Evolutionary conservation across 1,284 basidiomycete species (phyloP), one percentile per base, ranked within the genome.

Genomic region (Puccinia novopanici): DNA sequence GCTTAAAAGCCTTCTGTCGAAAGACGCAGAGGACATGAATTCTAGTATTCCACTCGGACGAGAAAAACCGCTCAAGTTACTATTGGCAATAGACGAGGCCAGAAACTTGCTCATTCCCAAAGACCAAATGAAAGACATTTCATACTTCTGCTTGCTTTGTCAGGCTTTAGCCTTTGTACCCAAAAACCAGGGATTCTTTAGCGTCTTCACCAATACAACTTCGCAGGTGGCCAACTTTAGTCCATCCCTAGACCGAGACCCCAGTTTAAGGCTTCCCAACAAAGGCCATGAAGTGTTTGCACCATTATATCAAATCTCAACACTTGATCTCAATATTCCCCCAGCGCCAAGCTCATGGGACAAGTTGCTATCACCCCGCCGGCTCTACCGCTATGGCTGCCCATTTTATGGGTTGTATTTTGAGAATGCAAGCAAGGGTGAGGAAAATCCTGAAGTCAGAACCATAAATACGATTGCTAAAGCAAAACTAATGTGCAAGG

Each of bases 331-430:
- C 13, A 27, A 50, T 52, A 42, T 54, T 27, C 48, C 68, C 12
- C 13, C 37, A 52, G 17, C 15, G 22, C 68, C 50, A 3, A 52
- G 10, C 27, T 71, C 45, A 30, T 54, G 68, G 50, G 15, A 54
- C 19, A 48, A 71, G 3, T 54, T 71, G 50, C 13, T 71, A 54
- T 71, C 30, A 50, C 30, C 68, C 27, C 19, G 34, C 34, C 50
- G 68, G 17, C 50, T 71, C 15, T 54, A 54, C 17, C 37, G 50
- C 30, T 71, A 71, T 54, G 68, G 68, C 48, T 34, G 50, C 34
- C 68, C 68, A 37, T 67, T 67, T 48, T 67, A 67, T 67, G 63
- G 63, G 42, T 27, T 67, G 40, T 67, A 67, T 48, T 67, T 27
- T n/a, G 27, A 67, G 42, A 42, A 17, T 9, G 9, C 13, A 24